These are phyloP conservation scores for Grigorovia yakushimaensis DNA, from an alignment of 805 yeast species.

Conservation along the genomic window DNA sequence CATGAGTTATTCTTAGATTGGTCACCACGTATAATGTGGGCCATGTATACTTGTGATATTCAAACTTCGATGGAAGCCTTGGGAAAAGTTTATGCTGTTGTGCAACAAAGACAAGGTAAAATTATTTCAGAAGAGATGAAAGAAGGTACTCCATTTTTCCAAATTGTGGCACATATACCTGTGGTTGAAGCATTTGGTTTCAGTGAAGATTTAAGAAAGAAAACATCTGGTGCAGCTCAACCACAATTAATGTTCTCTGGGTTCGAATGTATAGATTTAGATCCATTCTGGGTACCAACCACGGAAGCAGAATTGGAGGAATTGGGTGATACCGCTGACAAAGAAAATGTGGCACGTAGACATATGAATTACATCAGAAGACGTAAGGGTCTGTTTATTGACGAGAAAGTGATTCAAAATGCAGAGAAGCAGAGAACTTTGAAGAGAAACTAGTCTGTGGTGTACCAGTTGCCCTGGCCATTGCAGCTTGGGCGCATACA, in stretches of 20 bases:
- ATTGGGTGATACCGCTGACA: conserved; percentile 84
- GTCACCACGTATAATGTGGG: conserved; percentile 86
- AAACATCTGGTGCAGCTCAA: conserved; percentile 93
- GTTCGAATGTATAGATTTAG: conserved; percentile 74
- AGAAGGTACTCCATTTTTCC: conserved; percentile 96
- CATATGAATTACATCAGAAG: conserved; percentile 77
- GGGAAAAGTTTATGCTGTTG: conserved; percentile 92
- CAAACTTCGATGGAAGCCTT: conserved; percentile 91
- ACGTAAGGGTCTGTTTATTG: conserved; percentile 82
- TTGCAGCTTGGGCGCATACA: too few species aligned
- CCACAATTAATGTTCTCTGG: conserved; percentile 92
- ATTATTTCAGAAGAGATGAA: conserved; percentile 90
- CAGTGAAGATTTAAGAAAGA: conserved; percentile 86
- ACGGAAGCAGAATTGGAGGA: conserved; percentile 95
- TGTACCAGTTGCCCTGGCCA: too few species aligned
- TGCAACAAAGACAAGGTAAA: conserved; percentile 78
- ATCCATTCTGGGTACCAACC: conserved; percentile 98
- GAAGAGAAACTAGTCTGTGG: conserved; percentile 54
- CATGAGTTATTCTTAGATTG: conserved; percentile 63
- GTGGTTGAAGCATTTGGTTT: conserved; percentile 96
- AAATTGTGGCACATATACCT: conserved; percentile 74
- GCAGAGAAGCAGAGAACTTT: conserved; percentile 92
- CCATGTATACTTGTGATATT: conserved; percentile 88
- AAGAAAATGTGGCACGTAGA: conserved; percentile 80
- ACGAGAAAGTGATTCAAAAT: conserved; percentile 79